phyloP scores from a whole-genome alignment of 495 filamentous ascomycete species.

The Aspergillus ostianus region DNA sequence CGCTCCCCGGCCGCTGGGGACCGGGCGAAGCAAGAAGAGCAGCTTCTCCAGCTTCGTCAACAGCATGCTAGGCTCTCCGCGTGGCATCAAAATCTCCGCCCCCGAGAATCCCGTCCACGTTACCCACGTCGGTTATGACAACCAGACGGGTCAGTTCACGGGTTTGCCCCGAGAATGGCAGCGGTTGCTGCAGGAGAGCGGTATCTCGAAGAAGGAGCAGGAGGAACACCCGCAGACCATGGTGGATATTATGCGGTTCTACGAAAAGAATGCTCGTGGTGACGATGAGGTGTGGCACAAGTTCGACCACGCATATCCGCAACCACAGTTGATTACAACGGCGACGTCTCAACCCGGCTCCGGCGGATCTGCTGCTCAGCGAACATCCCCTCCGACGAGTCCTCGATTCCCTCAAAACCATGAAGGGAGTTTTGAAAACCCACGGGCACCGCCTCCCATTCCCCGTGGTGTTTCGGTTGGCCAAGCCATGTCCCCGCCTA shows the following conservation, averaged over 20 bases:
- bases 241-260: constrained; percentile 92
- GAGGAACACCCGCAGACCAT: constrained; percentile 93
- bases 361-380: constrained; percentile 13
- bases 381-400: constrained; percentile 77
- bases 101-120: constrained; percentile 97
- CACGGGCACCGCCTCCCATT: constrained; percentile 86
- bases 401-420: constrained; percentile 90
- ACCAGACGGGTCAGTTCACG: constrained; percentile 94
- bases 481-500: constrained; percentile 31
- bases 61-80: constrained; percentile 84
- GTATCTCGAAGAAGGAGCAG: constrained; percentile 94
- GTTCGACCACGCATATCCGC: constrained; percentile 77
- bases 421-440: constrained; percentile 95
- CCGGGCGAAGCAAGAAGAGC: constrained; percentile 77
- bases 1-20: constrained; percentile 51
- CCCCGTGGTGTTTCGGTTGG: constrained; percentile 52
- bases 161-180: constrained; percentile 98
- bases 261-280: constrained; percentile 85
- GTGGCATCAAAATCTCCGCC: constrained; percentile 87
- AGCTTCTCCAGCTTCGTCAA: constrained; percentile 95
- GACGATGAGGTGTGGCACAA: constrained; percentile 92
- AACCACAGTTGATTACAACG: constrained; percentile 51
- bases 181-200: constrained; percentile 87
- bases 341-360: constrained; percentile 23
- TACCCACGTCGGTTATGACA: constrained; percentile 97